Evolutionary conservation across 2,329 filamentous ascomycete species (phyloP).

Genomic region (Beauveria rudraprayagi): DNA sequence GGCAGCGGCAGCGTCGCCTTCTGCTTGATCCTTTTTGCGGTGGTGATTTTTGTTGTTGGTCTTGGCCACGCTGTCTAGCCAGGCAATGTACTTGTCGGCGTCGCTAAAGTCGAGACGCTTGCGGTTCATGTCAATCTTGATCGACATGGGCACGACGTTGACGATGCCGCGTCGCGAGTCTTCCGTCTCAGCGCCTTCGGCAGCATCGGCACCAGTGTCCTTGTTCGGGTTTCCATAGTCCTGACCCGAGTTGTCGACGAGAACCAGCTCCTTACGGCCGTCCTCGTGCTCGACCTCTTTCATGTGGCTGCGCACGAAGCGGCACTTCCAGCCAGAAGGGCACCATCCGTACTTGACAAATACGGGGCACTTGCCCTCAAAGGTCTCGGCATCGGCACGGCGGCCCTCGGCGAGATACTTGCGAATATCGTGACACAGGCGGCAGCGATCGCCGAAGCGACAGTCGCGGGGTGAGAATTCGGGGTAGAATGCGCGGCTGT

Average conservation of each 20-base stretch:
- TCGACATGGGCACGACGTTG: conserved; percentile 62
- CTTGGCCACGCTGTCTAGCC: conserved; percentile 59
- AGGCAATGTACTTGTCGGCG: conserved; percentile 68
- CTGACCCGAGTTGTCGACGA: conserved; percentile 40
- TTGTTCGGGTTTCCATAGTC: conserved; percentile 8
- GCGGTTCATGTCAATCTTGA: conserved; percentile 68
- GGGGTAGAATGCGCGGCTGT: conserved; percentile 58
- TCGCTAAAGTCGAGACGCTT: conserved; percentile 63
- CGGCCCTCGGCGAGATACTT: conserved; percentile 79
- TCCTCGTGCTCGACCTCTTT: conserved; percentile 70
- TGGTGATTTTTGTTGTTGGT: conserved; percentile 32
- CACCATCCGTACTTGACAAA: conserved; percentile 72
- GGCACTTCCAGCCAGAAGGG: conserved; percentile 84
- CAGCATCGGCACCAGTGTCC: conserved; percentile 18
- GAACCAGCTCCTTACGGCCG: conserved; percentile 72
- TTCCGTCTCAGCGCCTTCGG: conserved; percentile 33
- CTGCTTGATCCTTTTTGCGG: conserved; percentile 31
- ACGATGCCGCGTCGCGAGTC: conserved; percentile 58
- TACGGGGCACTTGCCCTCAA: conserved; percentile 72
- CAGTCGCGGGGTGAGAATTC: conserved; percentile 80
- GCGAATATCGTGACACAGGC: conserved; percentile 73
- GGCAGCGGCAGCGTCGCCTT: background rate
- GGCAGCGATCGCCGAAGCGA: conserved; percentile 72
- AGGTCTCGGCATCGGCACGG: conserved; percentile 67
- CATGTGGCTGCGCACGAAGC: conserved; percentile 82